Evolutionary conservation across 495 filamentous ascomycete species (phyloP).

Genomic region (Annulohypoxylon moriforme): DNA sequence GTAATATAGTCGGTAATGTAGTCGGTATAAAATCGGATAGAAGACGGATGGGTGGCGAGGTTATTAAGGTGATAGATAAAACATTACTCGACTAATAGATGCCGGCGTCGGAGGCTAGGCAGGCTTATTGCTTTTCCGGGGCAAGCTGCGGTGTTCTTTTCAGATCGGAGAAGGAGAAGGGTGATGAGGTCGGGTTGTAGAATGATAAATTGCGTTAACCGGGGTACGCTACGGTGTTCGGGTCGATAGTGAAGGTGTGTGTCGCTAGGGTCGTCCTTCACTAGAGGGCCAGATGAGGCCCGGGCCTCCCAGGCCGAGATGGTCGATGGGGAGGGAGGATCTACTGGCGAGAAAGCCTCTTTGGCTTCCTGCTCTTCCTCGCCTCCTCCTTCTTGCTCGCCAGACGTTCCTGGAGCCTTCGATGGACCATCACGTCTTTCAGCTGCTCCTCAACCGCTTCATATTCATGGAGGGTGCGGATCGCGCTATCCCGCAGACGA

Average conservation of each 20-base stretch:
- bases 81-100: too few relatives aligned
- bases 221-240: constrained; percentile 4
- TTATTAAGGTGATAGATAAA: too few relatives aligned
- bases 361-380: not conserved
- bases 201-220: not conserved
- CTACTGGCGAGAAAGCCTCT: not conserved
- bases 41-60: too few relatives aligned
- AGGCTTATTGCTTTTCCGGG: too few relatives aligned
- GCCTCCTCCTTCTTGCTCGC: not conserved
- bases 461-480: not conserved
- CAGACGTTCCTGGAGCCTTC: not conserved
- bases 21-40: too few relatives aligned
- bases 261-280: not conserved
- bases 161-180: not conserved
- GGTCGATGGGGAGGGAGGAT: not conserved
- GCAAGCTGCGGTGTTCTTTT: not conserved
- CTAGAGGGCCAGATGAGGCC: not conserved
- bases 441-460: not conserved
- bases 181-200: too few relatives aligned
- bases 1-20: too few relatives aligned
- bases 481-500: not conserved
- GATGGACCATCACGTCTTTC: not conserved
- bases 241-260: not conserved
- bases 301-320: not conserved
- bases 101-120: too few relatives aligned